Evolutionary conservation across 2,329 filamentous ascomycete genomes (phyloP), one percentile per base, ranked within the genome.

Genomic region (Intubia oerlemansii): DNA sequence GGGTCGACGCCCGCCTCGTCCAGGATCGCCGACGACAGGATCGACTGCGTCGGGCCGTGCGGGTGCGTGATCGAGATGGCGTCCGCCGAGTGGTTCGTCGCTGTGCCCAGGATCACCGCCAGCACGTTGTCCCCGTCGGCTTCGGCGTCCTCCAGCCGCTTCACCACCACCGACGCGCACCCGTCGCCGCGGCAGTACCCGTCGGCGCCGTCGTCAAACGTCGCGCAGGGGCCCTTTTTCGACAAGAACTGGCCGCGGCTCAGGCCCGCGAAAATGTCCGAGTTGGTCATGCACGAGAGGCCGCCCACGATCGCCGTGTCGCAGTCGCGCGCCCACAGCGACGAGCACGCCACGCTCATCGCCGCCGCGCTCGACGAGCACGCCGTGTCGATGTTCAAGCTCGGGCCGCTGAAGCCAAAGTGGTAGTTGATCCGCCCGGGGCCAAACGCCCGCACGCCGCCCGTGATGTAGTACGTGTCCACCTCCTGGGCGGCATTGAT

Each of bases 61-160:
- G 81, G 81, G 33, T 80, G 75, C 0, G 79, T 88, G 42, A 90
- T 88, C 2, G 78, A 84, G 13, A 80, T 68, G 25, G 79, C 70
- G 41, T 82, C 70, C 1, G 75, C 75, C 1, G 75, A 84, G 48
- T 88, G 79, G 47, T 88, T 90, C 27, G 79, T 88, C 5, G 69
- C 65, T 1, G 71, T 66, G 17, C 70, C 77, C 1, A 77, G 56
- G 27, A 92, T 75, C 37, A 79, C 70, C 11, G 70, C 79, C n/a
- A 84, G 59, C 23, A 64, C 72, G 59, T 44, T 71, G 66, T 88
- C 80, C 34, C 77, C 71, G 41, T 88, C 78, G 1, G 66, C 65
- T 29, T 77, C 47, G 1, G 80, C 80, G 47, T 85, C 79, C 30
- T 80, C 72, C 2, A 84, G 65, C 19, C 79, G 62, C 57, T 90